Evolutionary conservation across 2,329 filamentous ascomycete genomes (phyloP), one percentile per base, ranked within the genome.

Genomic region (Trichophyton rubrum): DNA sequence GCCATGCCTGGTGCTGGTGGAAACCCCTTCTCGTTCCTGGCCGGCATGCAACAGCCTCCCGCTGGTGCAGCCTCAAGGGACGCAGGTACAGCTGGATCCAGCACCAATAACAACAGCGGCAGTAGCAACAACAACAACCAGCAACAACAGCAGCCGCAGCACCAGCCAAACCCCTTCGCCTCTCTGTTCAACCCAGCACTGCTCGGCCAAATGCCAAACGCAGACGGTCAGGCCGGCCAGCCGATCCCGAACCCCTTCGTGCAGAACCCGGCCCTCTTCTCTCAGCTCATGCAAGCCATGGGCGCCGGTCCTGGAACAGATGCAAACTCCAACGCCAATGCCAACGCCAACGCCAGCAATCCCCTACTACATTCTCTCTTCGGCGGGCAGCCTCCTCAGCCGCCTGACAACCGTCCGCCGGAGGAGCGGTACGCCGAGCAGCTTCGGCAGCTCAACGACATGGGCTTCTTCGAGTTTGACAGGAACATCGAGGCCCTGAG

Each of bases 381-480:
- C 40, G 55, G 35, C 13, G 71, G 77, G 79, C 73, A 68, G 27
- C 69, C 70, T 20, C 71, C 74, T 15, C 70, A 70, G 27, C 87
- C 90, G 3, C 74, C 81, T 2, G 93, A 99, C 74, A 95, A 81
- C 69, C 82, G 92, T 64, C 91, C 93, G 3, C 92, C 93, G 0
- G 93, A 99, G 78, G 93, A 97, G 74, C 80, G 89, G 62, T 99
- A 96, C 68, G 90, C 88, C 2, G 85, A 89, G 35, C 92, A 99
- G 75, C 79, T 99, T 57, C 81, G 90, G 62, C 90, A 97, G 75
- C 77, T 99, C 64, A 99, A 99, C 72, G 93, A 97, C 66, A 99
- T 99, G 93, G 93, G 93, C 2, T 99, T 99, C 76, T 96, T 85
- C 71, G 91, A 99, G 70, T 99, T 97, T 70, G 92, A 99, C 59